Conservation (phyloP, 2,329 filamentous ascomycete species). For the Sporothrix variecibatus region DNA sequence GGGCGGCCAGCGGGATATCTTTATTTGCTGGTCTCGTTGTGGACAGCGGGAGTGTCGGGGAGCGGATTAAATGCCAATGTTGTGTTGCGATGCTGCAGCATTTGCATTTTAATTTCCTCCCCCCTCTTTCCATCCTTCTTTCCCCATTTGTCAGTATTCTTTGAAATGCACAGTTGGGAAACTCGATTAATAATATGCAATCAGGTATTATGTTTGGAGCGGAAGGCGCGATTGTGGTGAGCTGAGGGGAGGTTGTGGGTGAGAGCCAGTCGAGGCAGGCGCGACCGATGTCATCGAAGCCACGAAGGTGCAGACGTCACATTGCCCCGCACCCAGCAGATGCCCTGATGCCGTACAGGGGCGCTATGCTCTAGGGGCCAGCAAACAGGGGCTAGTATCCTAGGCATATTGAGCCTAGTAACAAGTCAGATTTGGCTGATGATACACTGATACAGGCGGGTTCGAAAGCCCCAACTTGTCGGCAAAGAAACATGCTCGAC, state of each 20-base stretch:
- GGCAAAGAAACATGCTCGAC: too few species aligned
- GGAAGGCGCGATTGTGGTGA: background rate
- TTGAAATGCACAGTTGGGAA: background rate
- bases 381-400: too few species aligned
- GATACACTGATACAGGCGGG: too few species aligned
- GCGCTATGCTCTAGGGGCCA: too few species aligned
- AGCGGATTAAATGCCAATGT: background rate
- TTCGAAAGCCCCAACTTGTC: too few species aligned
- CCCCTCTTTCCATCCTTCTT: background rate
- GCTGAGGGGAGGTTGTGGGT: background rate
- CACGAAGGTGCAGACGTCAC: background rate
- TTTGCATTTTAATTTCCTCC: background rate
- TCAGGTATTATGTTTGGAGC: background rate
- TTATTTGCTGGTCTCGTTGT: background rate
- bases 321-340: background rate
- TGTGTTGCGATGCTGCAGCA: background rate
- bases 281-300: too few species aligned
- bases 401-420: too few species aligned
- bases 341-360: background rate
- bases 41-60: background rate
- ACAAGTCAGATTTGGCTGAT: too few species aligned
- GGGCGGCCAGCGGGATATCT: background rate
- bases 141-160: conserved; percentile 13
- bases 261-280: background rate
- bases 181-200: conserved; percentile 11